Evolutionary conservation across 2,329 filamentous ascomycete genomes (phyloP), one percentile per base, ranked within the genome.

Genomic region (Diaporthe eres): DNA sequence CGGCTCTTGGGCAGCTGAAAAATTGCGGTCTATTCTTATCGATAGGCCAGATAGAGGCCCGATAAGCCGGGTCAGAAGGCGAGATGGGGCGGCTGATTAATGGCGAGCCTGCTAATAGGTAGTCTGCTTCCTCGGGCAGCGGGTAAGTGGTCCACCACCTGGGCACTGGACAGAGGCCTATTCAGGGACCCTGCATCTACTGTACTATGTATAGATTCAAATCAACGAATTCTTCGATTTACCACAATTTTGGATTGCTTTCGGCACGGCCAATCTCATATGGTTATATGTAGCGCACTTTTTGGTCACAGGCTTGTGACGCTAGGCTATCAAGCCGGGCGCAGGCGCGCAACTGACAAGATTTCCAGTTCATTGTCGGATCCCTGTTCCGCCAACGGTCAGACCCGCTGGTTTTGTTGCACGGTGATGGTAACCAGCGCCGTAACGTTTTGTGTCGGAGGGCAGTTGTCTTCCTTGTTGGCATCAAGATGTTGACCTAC

Each of bases 1-100:
- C 65, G 65, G 65, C 47, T 55, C 65, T 70, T 68, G 37, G 53
- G 65, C 65, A 70, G 65, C 65, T 70, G 65, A 70, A 70, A 70
- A 70, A 70, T 70, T 55, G 65, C 47, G 9, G 49, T 53, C n/a
- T 39, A 55, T 42, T 28, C 34, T 70, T 70, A 70, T 70, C 65
- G 65, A 70, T 70, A 70, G 65, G 65, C 31, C 65, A 55, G 47
- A 55, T 55, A 31, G 10, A 15, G 15, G 2, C 34, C 22, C 47
- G 65, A 70, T 42, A 55, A 70, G 65, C 34, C 47, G 22, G 47
- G 12, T 13, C 49, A 39, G 28, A 37, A 17, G 19, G 22, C 65
- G 22, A 70, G 8, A n/a, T 42, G 34, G 55, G 49, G 15, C 65
- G 34, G 65, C 65, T 70, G 65, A 70, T 28, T 70, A 70, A 70